These are phyloP conservation scores for Dactylellina drechsleri DNA, from an alignment of 2,329 filamentous ascomycete genomes.

Conservation along the genomic window DNA sequence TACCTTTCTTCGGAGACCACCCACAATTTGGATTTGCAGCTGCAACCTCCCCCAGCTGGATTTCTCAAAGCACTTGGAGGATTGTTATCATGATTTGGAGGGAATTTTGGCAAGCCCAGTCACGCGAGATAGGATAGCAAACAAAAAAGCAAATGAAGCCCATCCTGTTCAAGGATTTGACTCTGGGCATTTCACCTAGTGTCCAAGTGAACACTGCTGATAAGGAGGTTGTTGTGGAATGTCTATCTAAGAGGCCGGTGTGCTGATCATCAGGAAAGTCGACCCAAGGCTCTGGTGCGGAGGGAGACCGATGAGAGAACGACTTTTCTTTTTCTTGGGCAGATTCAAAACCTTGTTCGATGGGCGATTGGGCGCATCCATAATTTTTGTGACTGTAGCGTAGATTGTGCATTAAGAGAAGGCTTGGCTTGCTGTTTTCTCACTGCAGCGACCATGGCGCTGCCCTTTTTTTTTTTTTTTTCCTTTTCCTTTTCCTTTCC, in stretches of 20 bases:
- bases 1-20: constrained; percentile 1
- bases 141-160: constrained; percentile 13
- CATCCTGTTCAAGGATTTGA: background rate
- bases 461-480: background rate
- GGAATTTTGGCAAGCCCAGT: constrained; percentile 27
- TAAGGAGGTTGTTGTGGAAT: constrained; percentile 11
- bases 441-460: too few species aligned
- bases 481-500: constrained; percentile 10
- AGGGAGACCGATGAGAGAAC: background rate
- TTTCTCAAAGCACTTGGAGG: background rate
- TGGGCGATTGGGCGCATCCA: constrained; percentile 13
- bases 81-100: constrained; percentile 20
- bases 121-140: constrained; percentile 25
- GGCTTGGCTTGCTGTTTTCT: constrained; percentile 16
- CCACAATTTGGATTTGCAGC: background rate
- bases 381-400: constrained; percentile 34
- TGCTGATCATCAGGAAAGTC: constrained; percentile 13
- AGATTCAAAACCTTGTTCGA: constrained; percentile 18
- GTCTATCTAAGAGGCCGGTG: constrained; percentile 18
- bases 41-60: background rate
- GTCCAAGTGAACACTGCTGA: background rate
- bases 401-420: constrained; percentile 28
- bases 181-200: background rate
- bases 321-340: background rate
- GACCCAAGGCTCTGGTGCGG: constrained; percentile 33